These are phyloP conservation scores for Chloranthus sessilifolius DNA, from an alignment of 164 flowering plant species.

Conservation along the genomic window DNA sequence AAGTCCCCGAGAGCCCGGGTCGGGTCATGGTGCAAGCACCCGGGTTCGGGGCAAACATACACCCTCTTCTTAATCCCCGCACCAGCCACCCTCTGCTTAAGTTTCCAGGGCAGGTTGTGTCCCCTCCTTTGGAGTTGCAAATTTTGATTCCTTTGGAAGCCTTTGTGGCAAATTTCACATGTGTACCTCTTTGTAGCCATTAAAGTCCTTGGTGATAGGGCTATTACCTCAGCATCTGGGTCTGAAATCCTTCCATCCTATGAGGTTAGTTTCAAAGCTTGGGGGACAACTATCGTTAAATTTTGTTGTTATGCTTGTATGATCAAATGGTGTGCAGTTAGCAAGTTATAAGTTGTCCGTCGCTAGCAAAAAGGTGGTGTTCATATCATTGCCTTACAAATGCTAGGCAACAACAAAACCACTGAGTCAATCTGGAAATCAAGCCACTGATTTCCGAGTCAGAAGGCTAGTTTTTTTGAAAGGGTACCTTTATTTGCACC, in stretches of 20 bases:
- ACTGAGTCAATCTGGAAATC: no score
- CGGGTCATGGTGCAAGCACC: constrained; percentile 64
- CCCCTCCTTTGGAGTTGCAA: constrained; percentile 69
- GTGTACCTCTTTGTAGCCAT: constrained; percentile 67
- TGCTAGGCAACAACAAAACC: background rate
- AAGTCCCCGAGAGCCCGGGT: constrained; percentile 65
- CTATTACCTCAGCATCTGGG: constrained; percentile 66
- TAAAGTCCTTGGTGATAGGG: constrained; percentile 59
- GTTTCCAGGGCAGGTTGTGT: constrained; percentile 77
- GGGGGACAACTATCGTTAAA: background rate
- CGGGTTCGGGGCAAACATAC: constrained; percentile 65
- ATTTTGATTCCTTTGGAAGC: constrained; percentile 70
- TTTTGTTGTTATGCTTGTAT: background rate
- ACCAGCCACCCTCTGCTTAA: constrained; percentile 44
- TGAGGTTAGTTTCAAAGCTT: background rate
- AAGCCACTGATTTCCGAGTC: no score
- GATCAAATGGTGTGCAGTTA: background rate
- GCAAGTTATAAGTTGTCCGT: no score
- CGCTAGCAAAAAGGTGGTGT: no score
- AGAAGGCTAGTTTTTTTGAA: no score
- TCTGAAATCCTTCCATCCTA: constrained; percentile 22
- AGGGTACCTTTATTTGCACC: no score
- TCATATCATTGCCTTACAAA: background rate
- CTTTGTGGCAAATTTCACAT: constrained; percentile 68
- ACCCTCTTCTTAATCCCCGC: constrained; percentile 48